Base-by-base conservation (phyloP, 2,329 filamentous ascomycete species). In the Lachnellula hyalina region DNA sequence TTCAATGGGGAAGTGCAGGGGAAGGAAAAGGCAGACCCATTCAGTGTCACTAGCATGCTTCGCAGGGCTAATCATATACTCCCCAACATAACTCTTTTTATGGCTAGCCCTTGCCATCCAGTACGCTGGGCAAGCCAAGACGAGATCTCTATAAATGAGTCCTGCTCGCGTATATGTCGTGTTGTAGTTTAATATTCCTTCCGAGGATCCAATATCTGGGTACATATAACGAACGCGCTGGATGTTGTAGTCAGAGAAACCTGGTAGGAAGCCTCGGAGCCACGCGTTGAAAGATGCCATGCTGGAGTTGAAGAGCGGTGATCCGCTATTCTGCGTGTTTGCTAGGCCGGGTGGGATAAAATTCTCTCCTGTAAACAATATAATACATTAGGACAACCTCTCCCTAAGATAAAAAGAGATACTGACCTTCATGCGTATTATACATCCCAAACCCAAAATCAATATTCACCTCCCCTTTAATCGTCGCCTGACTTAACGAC, bases 51-150 rank as follows among this genome's bases (percentile, higher is more conserved):
- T 78, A 0, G 76, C 82, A 65, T 85, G 82, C 55, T 74, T 80
- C 0, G 83, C 82, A 0, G 82, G 82, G 6, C 70, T 63, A 51
- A 84, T 84, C 0, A 77, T 80, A 61, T 85, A 85, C 65, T 86
- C 80, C 2, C 78, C 77, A 21, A 85, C 38, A 71, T 78, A 85
- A 2, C 78, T 74, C 1, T 72, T 71, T 15, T 66, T 66, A 1
- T 67, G 64, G 1, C 79, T 76, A 2, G 73, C 72, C 2, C 68
- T 67, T 0, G 77, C 73, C 57, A 80, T 72, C 83, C 82, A 86
- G 57, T 78, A 79, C 2, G 76, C 76, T 0, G 83, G 83, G 65
- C 82, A 86, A 0, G 82, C 76, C 7, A 86, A 74, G 0, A 83
- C 77, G 0, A 78, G 69, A 62, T 86, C 82, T 12, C 83, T 69